Evolutionary conservation across 306 rosid genomes (phyloP).

Genomic region (Medicago arabica): DNA sequence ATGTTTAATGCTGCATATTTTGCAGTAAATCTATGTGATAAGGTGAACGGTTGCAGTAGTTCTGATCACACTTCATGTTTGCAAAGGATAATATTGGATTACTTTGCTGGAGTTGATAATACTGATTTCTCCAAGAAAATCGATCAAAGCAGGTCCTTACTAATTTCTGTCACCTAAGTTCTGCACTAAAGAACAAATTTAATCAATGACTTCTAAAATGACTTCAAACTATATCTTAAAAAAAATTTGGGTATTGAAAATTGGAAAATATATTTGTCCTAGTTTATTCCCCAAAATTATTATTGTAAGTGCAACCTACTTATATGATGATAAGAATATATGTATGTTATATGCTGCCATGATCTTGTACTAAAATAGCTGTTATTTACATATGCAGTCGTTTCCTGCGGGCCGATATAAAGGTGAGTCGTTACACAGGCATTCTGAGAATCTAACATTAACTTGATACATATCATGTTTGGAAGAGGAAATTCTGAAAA

Average conservation of each 20-base stretch:
- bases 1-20: constrained; percentile 76
- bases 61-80: constrained; percentile 77
- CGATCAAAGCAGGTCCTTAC: constrained; percentile 75
- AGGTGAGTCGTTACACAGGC: constrained; percentile 56
- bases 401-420: constrained; percentile 88
- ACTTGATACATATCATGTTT: constrained; percentile 32
- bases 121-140: constrained; percentile 60
- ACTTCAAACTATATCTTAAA: constrained; percentile 24
- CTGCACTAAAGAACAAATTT: constrained; percentile 7
- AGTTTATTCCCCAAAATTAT: background rate
- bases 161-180: constrained; percentile 24
- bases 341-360: constrained; percentile 31
- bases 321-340: constrained; percentile 25
- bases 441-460: constrained; percentile 35
- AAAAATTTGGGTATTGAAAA: background rate
- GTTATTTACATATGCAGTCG: constrained; percentile 72
- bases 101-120: constrained; percentile 68
- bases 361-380: constrained; percentile 46
- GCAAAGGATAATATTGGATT: constrained; percentile 72
- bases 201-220: constrained; percentile 17
- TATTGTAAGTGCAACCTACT: constrained; percentile 21
- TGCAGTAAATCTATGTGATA: constrained; percentile 67
- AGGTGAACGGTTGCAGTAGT: constrained; percentile 66
- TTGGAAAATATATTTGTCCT: background rate
- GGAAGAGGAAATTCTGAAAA: constrained; percentile 14